Conservation (phyloP, 371 early-diverging fungal genomes). For the Actinomucor elegans region DNA sequence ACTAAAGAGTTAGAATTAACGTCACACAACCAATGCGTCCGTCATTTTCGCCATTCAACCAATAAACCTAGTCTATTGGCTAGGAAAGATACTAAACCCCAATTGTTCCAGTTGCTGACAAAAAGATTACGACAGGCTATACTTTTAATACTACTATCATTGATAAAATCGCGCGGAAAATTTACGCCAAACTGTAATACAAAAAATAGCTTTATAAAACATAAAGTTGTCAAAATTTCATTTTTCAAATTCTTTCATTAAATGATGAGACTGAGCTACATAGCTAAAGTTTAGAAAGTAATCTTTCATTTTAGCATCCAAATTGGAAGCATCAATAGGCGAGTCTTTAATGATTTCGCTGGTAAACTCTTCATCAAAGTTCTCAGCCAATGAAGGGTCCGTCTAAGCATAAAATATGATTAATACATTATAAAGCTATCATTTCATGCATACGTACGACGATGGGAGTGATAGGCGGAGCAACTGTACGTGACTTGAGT, state of each 20-base stretch:
- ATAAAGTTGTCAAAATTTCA: too few relatives aligned
- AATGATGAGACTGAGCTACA: conserved; percentile 32
- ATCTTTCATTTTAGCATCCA: conserved; percentile 37
- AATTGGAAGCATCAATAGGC: conserved; percentile 24
- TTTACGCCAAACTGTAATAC: too few relatives aligned
- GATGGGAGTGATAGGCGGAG: conserved; percentile 76
- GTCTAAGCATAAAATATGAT: conserved; percentile 24
- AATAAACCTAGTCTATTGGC: too few relatives aligned
- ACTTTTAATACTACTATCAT: too few relatives aligned
- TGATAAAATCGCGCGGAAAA: too few relatives aligned
- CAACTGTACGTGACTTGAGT: conserved; percentile 57
- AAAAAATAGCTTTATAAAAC: too few relatives aligned
- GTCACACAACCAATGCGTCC: too few relatives aligned
- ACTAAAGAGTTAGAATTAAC: too few relatives aligned
- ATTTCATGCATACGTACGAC: conserved; percentile 44
- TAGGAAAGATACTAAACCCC: too few relatives aligned
- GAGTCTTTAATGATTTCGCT: conserved; percentile 41
- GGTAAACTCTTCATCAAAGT: conserved; percentile 50
- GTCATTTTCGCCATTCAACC: too few relatives aligned
- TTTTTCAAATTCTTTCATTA: conserved; percentile 11
- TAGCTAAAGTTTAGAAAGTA: conserved; percentile 49
- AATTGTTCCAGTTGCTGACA: too few relatives aligned
- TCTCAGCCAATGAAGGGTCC: conserved; percentile 46
- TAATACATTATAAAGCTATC: background rate
- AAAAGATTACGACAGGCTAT: too few relatives aligned